Base-by-base conservation (phyloP, 2,329 filamentous ascomycete species). In the Colletotrichum somersetense region DNA sequence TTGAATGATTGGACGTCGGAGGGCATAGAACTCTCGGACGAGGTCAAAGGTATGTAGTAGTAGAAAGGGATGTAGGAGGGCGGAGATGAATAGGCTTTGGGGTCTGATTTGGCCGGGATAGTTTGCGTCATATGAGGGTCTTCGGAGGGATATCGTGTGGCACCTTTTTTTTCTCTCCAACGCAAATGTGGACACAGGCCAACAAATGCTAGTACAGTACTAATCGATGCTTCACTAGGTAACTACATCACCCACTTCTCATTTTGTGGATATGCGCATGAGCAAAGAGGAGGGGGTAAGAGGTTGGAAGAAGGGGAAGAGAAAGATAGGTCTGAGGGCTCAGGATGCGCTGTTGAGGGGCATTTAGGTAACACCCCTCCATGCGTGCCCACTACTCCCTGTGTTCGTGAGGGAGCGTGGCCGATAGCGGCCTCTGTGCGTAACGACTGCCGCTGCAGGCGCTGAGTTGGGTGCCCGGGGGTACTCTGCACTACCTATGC, bases 111-210 rank as follows among this genome's bases (percentile, higher is more conserved):
- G 67, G 44, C n/a, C 23, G 40, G 44, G 56, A 40, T n/a, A 46
- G n/a, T 53, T 68, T 72, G 66, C 65, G 69, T 72, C 69, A 72
- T 68, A 66, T 18, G 58, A 67, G 53, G 59, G 57, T 20, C 18
- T 10, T 35, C 18, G 8, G 52, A 56, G 52, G 52, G 30, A 10
- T 57, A 50, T 69, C 66, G 53, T 40, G 53, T 69, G 44, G 53
- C 30, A 42, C 63, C 1, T 35, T 48, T 30, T 40, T 14, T n/a
- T 46, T 46, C 14, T 26, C 26, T 26, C 26, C 26, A 2, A 63
- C 42, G 50, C 42, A 62, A 62, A 67, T 57, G 57, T 71, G 68
- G 62, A 52, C 64, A 57, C 63, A 57, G 40, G 14, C 59, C 33
- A 52, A 20, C 35, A 23, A 44, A 26, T 40, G 2, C 33, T n/a